Evolutionary conservation across 805 yeast genomes (phyloP), one percentile per base, ranked within the genome.

Genomic region (Starmerella floricola): DNA sequence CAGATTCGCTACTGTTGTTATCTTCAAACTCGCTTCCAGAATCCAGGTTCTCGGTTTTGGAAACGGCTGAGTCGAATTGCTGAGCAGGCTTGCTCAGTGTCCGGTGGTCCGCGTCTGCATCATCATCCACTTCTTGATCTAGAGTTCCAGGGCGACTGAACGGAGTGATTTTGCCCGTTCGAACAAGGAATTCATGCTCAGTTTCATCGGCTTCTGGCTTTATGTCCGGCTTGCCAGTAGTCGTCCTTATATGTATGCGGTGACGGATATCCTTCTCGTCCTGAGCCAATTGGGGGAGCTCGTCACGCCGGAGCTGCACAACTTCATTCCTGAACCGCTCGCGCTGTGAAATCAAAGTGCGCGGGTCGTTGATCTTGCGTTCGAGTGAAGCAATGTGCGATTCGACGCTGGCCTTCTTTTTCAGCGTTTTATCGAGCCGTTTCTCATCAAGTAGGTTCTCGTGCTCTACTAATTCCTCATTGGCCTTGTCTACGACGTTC

Each of bases 91-190:
- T 40, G 24, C n/a, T 8, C 18, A 42, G 41, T 36, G 40, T n/a
- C 1, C 43, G 38, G 33, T 48, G 52, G 15, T 54, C 51, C 4
- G 45, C 56, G 17, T 48, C 51, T 20, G 45, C 59, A 3, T 41
- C 57, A 15, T 50, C 57, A 6, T 39, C 59, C 24, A 49, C 53
- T 3, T 50, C 60, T 19, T 45, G 54, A 6, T 53, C 59, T 10
- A 32, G 52, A 6, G 36, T 43, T 8, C 24, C 41, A 3, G 44
- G 23, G 6, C 35, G 42, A 10, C 95, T 94, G 65, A 91, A 91
- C 0, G 97, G 97, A 0, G 98, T 91, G 42, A 86, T 74, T 58
- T 85, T 78, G 23, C 98, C 98, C 0, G 88, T 87, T 49, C 98
- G 69, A 0, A 91, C 73, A 46, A 91, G 66, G 55, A 62, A 87